Evolutionary conservation across 2,329 filamentous ascomycete genomes (phyloP).

Genomic region (Apiospora pterosperma): DNA sequence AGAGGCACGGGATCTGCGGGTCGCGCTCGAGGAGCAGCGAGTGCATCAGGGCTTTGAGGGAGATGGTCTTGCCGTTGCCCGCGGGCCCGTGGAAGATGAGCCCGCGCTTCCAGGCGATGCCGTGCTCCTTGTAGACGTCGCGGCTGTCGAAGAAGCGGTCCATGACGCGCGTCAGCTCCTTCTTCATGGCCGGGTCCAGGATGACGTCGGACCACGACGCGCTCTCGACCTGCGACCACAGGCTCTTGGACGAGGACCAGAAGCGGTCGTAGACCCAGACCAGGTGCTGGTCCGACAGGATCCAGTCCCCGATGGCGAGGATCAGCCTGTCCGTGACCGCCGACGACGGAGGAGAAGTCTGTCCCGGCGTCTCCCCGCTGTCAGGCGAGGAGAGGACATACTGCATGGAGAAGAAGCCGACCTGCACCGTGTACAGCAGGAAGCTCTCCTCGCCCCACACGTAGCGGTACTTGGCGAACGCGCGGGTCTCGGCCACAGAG

Average conservation of each 20-base stretch:
- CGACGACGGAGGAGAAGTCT: background rate
- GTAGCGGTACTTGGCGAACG: constrained; percentile 36
- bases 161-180: constrained; percentile 57
- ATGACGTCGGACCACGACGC: constrained; percentile 63
- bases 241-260: constrained; percentile 58
- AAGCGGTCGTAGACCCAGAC: constrained; percentile 61
- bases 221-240: constrained; percentile 53
- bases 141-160: constrained; percentile 58
- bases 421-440: constrained; percentile 33
- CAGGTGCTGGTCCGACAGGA: background rate
- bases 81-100: constrained; percentile 64
- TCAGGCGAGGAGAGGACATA: constrained; percentile 34
- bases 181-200: constrained; percentile 62
- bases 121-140: constrained; percentile 54
- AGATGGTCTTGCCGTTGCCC: constrained; percentile 65
- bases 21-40: constrained; percentile 47
- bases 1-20: constrained; percentile 53
- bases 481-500: constrained; percentile 21
- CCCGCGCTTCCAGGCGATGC: constrained; percentile 67
- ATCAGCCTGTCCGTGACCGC: background rate
- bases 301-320: constrained; percentile 3
- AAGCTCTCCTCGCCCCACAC: constrained; percentile 34
- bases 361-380: constrained; percentile 35
- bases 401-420: constrained; percentile 17
- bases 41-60: constrained; percentile 67